Conservation (phyloP, 192 early-diverging fungal genomes). For the Coemansia sp. region DNA sequence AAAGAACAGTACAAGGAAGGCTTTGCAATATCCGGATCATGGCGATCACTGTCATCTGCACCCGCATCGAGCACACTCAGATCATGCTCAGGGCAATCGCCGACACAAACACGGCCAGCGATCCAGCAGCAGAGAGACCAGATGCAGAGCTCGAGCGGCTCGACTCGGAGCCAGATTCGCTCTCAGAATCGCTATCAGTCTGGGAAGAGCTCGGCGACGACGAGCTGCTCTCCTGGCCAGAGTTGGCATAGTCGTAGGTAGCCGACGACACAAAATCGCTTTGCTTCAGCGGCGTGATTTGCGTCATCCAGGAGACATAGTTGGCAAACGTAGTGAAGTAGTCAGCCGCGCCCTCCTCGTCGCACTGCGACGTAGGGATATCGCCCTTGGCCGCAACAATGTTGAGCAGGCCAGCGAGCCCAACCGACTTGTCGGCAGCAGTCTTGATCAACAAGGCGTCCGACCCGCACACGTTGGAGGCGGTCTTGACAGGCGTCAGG, state of each 20-base stretch:
- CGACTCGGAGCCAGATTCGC: conserved; percentile 11
- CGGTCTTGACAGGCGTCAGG: conserved; percentile 26
- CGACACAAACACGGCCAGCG: conserved; percentile 8
- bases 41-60: neutral
- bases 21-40: neutral
- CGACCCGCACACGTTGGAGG: conserved; percentile 41
- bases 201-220: conserved; percentile 1
- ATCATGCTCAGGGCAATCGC: conserved; percentile 2
- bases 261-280: conserved; percentile 39
- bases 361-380: conserved; percentile 30
- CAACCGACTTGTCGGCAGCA: conserved; percentile 23
- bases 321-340: conserved; percentile 52
- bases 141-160: conserved; percentile 3
- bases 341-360: conserved; percentile 18
- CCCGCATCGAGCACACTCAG: neutral
- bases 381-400: conserved; percentile 36
- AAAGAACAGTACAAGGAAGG: neutral
- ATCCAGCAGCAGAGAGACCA: neutral
- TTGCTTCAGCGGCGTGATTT: conserved; percentile 39
- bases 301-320: conserved; percentile 50
- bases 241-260: conserved; percentile 20
- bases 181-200: conserved; percentile 11
- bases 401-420: conserved; percentile 47
- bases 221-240: conserved; percentile 9
- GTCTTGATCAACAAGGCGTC: conserved; percentile 42